These are phyloP conservation scores for Begonia fuchsioides DNA, from an alignment of 306 rosid species.

Conservation along the genomic window DNA sequence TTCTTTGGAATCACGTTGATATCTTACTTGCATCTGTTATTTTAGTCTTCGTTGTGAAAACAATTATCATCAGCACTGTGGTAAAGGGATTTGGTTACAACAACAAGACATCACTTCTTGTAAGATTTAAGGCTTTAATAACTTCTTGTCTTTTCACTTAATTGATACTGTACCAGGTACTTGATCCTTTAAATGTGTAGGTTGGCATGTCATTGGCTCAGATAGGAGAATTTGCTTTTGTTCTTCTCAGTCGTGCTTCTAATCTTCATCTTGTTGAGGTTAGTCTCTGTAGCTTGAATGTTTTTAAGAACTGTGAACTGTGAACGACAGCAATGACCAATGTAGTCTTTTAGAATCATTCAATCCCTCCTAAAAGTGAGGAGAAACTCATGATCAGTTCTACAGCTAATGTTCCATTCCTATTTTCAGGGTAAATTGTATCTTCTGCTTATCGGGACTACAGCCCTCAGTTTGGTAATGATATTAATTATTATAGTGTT, in stretches of 20 bases:
- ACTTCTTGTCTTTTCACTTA: conserved; percentile 2
- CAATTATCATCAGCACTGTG: conserved; percentile 55
- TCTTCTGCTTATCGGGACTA: conserved; percentile 46
- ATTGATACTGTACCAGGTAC: conserved; percentile 2
- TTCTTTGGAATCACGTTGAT: conserved; percentile 97
- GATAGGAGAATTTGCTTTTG: conserved; percentile 95
- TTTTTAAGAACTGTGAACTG: too few species aligned
- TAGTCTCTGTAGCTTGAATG: conserved; percentile 4
- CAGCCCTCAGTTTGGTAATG: conserved; percentile 47
- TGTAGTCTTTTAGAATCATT: too few species aligned
- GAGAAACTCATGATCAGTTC: too few species aligned
- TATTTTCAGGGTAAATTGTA: conserved; percentile 42
- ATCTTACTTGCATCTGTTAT: conserved; percentile 90
- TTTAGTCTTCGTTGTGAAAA: conserved; percentile 78
- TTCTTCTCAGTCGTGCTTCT: conserved; percentile 97
- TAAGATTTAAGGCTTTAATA: conserved; percentile 25
- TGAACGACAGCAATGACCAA: too few species aligned
- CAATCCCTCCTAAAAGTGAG: too few species aligned
- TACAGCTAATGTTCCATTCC: background rate
- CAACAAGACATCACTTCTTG: conserved; percentile 82
- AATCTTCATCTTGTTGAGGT: conserved; percentile 97
- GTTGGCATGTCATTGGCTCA: conserved; percentile 98
- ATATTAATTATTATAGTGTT: too few species aligned
- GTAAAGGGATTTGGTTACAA: conserved; percentile 94
- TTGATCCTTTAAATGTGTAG: conserved; percentile 40